Evolutionary conservation across 2,329 filamentous ascomycete genomes (phyloP).

Genomic region (Fusarium sp.): DNA sequence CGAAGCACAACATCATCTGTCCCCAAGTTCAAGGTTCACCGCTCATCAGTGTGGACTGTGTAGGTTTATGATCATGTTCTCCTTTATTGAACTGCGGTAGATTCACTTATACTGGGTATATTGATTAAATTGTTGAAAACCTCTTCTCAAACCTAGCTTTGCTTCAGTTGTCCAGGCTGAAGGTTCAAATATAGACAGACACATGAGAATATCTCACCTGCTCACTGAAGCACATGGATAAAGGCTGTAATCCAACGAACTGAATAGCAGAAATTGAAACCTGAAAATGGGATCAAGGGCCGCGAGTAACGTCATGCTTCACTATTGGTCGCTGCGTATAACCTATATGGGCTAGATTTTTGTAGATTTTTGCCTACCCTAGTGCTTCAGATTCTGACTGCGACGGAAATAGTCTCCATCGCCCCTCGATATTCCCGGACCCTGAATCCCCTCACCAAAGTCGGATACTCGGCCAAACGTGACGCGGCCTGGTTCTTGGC

Average conservation of each 20-base stretch:
- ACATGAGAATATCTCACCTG: neutral
- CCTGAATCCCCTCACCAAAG: neutral
- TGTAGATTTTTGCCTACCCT: neutral
- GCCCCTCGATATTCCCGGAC: neutral
- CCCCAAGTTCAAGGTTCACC: no score
- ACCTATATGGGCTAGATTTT: neutral
- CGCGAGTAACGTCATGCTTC: neutral
- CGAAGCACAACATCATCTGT: no score
- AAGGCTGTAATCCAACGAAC: neutral
- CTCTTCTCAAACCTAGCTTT: no score
- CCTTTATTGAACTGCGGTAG: neutral
- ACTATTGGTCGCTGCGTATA: constrained; percentile 1
- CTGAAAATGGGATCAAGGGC: neutral
- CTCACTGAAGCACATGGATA: neutral
- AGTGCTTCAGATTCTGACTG: constrained; percentile 5
- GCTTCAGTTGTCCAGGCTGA: no score
- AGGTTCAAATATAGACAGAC: neutral
- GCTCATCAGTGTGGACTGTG: no score
- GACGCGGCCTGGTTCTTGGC: constrained; percentile 30
- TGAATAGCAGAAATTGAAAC: neutral
- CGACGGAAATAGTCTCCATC: neutral
- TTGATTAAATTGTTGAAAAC: no score
- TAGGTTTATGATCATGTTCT: neutral
- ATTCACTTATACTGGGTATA: neutral
- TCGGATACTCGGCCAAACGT: constrained; percentile 33